Percentiles rank a stretch among this genome's conserved stretches.
phyloP scores from a whole-genome alignment of 208 protist genomes.

The Phytomonas sp. region DNA sequence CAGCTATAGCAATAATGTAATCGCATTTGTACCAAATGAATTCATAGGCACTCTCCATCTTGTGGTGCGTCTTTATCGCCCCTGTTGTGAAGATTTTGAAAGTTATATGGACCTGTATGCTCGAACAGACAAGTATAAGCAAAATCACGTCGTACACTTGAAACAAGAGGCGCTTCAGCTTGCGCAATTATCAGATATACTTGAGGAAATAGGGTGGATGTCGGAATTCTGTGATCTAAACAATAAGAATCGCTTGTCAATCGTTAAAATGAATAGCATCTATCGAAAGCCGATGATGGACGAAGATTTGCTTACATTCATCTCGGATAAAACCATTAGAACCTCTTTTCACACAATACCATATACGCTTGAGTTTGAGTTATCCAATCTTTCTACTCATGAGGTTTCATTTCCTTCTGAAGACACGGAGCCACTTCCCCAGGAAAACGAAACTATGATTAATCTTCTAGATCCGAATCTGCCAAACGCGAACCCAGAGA shows the following conservation, averaged over 20 bases:
- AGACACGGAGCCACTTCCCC: conserved; percentile 25
- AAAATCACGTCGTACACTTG: conserved; percentile 67
- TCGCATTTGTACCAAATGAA: conserved; percentile 74
- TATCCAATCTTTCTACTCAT: conserved; percentile 51
- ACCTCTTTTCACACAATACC: conserved; percentile 45
- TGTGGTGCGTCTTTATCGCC: conserved; percentile 57
- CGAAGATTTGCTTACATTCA: conserved; percentile 34
- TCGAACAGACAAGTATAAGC: conserved; percentile 73
- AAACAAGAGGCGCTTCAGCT: conserved; percentile 81
- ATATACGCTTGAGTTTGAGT: conserved; percentile 38
- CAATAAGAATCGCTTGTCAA: conserved; percentile 16
- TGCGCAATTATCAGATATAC: conserved; percentile 54
- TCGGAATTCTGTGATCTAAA: conserved; percentile 14
- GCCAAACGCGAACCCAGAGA: conserved; percentile 38
- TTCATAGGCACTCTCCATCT: conserved; percentile 65
- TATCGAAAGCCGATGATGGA: conserved; percentile 55
- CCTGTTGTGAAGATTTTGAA: conserved; percentile 72
- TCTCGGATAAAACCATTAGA: conserved; percentile 34
- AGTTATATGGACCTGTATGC: conserved; percentile 79
- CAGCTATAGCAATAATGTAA: conserved; percentile 45
- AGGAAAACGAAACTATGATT: conserved; percentile 80
- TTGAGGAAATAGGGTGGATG: conserved; percentile 80
- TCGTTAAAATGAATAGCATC: conserved; percentile 24
- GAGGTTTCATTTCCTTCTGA: conserved; percentile 65
- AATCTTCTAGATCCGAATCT: conserved; percentile 63